phyloP scores from a whole-genome alignment of 2,329 filamentous ascomycete genomes.

The Dendrostoma leiphaemia region DNA sequence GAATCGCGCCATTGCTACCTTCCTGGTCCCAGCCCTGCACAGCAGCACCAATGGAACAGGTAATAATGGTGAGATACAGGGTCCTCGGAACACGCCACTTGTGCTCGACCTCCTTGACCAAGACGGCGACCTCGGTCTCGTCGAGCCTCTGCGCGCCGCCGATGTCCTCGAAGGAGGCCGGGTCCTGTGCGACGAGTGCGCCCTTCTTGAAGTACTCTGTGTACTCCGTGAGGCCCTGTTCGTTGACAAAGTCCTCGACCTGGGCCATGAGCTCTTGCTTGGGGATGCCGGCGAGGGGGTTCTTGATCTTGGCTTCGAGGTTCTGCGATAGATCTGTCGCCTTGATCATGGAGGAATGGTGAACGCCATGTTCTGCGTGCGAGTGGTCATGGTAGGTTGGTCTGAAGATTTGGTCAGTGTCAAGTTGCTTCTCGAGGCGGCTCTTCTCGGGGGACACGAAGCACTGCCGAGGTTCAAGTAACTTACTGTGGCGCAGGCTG shows the following conservation, averaged over 20 bases:
- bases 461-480: not conserved
- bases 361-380: conserved; percentile 19
- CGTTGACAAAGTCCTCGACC: conserved; percentile 51
- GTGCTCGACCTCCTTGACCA: conserved; percentile 64
- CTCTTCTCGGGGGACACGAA: no score
- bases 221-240: conserved; percentile 44
- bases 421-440: not conserved
- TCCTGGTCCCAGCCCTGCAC: conserved; percentile 50
- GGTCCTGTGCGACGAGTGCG: conserved; percentile 26
- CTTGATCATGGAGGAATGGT: conserved; percentile 13
- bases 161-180: conserved; percentile 45
- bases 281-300: conserved; percentile 49
- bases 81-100: conserved; percentile 64
- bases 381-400: conserved; percentile 4
- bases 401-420: not conserved
- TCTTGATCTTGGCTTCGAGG: conserved; percentile 44
- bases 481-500: not conserved
- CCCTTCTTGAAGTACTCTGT: conserved; percentile 47
- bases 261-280: conserved; percentile 49
- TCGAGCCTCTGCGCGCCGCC: conserved; percentile 29
- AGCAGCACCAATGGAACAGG: conserved; percentile 52
- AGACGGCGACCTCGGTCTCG: conserved; percentile 55
- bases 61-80: conserved; percentile 57
- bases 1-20: conserved; percentile 46
- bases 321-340: conserved; percentile 44